A percentile compares a stretch with the other conserved stretches of the same genome.
Conservation (phyloP, 352 stramenopile species). For the Phytophthora macrochlamydospora region DNA sequence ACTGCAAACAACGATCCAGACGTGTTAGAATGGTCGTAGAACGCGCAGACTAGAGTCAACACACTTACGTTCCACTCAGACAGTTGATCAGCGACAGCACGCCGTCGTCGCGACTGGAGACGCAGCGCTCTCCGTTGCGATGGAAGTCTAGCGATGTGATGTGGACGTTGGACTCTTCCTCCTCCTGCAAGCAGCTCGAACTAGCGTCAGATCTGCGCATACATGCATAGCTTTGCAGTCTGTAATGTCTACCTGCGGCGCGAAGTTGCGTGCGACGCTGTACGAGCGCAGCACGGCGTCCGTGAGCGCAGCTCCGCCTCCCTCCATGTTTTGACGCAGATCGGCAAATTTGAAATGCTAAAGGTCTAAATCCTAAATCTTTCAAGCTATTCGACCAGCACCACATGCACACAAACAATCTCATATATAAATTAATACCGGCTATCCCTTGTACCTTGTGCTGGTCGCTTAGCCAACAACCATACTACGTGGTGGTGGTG, state of each 20-base stretch:
- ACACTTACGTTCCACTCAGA: slow-evolving; percentile 75
- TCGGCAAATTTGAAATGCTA: background rate
- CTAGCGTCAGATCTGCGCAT: slow-evolving; percentile 3
- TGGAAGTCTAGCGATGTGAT: slow-evolving; percentile 82
- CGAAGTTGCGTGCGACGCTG: slow-evolving; percentile 69
- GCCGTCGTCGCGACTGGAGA: slow-evolving; percentile 78
- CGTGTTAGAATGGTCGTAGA: background rate
- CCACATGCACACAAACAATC: background rate
- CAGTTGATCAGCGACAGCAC: slow-evolving; percentile 86
- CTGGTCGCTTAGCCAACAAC: slow-evolving; percentile 36
- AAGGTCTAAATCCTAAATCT: background rate
- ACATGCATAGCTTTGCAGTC: background rate
- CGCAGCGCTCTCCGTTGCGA: slow-evolving; percentile 76
- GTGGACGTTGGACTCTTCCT: slow-evolving; percentile 64
- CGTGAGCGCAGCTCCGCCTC: slow-evolving; percentile 46
- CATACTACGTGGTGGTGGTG: slow-evolving; percentile 7
- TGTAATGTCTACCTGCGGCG: slow-evolving; percentile 45
- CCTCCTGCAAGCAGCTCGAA: slow-evolving; percentile 37
- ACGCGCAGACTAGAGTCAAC: background rate
- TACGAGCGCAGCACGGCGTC: slow-evolving; percentile 72
- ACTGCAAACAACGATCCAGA: slow-evolving; percentile 31
- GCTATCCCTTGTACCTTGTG: slow-evolving; percentile 1
- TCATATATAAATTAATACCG: background rate
- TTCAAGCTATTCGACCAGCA: slow-evolving; percentile 3
- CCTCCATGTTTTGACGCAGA: slow-evolving; percentile 8